phyloP scores from a whole-genome alignment of 345 rosid species.

The Diplotaxis tenuifolia region DNA sequence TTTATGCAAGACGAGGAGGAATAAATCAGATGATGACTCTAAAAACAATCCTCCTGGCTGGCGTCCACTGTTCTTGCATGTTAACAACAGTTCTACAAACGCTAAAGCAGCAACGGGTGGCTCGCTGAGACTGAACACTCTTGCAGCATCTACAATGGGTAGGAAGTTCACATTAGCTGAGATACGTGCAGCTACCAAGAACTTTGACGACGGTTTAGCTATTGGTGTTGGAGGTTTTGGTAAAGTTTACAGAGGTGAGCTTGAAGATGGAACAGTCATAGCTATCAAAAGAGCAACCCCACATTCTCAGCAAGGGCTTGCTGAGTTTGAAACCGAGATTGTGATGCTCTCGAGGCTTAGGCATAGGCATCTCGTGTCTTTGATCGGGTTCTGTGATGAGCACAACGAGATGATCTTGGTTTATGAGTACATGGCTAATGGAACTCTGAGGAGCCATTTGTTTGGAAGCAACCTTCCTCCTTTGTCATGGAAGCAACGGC shows the following conservation, averaged over 20 bases:
- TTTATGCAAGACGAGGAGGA: constrained; percentile 44
- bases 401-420: constrained; percentile 90
- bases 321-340: constrained; percentile 86
- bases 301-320: constrained; percentile 85
- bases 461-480: constrained; percentile 72
- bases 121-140: constrained; percentile 39
- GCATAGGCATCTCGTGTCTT: constrained; percentile 82
- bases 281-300: constrained; percentile 94
- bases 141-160: constrained; percentile 47
- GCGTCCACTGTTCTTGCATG: constrained; percentile 62
- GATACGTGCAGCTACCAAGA: constrained; percentile 71
- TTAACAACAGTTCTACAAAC: constrained; percentile 45
- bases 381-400: constrained; percentile 90
- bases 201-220: constrained; percentile 72
- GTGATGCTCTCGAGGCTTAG: constrained; percentile 87
- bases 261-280: constrained; percentile 62
- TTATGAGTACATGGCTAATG: constrained; percentile 89
- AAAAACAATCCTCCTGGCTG: constrained; percentile 56
- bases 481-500: constrained; percentile 76
- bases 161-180: constrained; percentile 67
- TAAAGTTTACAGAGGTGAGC: constrained; percentile 79
- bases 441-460: constrained; percentile 80
- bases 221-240: constrained; percentile 92
- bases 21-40: constrained; percentile 35
- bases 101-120: constrained; percentile 51